Percentiles rank a stretch among this genome's conserved stretches.
These are phyloP conservation scores for Vitis hybrid DNA, from an alignment of 177 flowering plant species.

Conservation along the genomic window DNA sequence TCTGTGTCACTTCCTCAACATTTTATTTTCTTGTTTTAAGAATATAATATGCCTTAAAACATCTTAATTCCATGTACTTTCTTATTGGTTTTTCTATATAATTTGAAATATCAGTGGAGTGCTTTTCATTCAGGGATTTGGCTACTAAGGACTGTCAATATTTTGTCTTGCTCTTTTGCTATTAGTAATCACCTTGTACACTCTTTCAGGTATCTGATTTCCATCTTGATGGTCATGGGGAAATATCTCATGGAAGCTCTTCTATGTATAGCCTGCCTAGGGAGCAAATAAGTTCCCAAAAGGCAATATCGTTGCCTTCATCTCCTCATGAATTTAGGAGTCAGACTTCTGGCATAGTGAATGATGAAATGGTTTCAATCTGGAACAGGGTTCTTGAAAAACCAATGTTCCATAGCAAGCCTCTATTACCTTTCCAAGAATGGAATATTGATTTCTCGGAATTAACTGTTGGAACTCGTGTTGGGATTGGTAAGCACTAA, in stretches of 20 bases:
- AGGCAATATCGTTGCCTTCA: slow-evolving; percentile 88
- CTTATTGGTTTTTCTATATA: too few species aligned
- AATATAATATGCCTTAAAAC: too few species aligned
- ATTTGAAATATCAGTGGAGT: too few species aligned
- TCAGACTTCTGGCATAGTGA: slow-evolving; percentile 38
- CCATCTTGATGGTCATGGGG: slow-evolving; percentile 40
- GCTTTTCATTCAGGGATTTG: too few species aligned
- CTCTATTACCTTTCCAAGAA: slow-evolving; percentile 78
- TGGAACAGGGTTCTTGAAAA: slow-evolving; percentile 86
- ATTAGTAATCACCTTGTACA: slow-evolving; percentile 1
- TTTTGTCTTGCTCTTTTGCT: neutral
- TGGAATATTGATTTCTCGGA: slow-evolving; percentile 97
- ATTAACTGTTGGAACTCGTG: slow-evolving; percentile 91
- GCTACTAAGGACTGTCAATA: neutral
- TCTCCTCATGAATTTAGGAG: slow-evolving; percentile 77
- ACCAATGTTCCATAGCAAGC: slow-evolving; percentile 53
- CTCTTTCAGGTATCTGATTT: slow-evolving; percentile 51
- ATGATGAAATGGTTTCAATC: slow-evolving; percentile 55
- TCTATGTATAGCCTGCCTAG: slow-evolving; percentile 33
- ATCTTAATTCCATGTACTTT: too few species aligned
- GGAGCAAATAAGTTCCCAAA: slow-evolving; percentile 61
- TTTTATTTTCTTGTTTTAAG: too few species aligned
- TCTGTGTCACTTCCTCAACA: too few species aligned
- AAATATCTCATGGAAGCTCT: slow-evolving; percentile 49
- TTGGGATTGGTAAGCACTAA: slow-evolving; percentile 83